Percentiles rank a stretch among this genome's conserved stretches.
phyloP scores from a whole-genome alignment of 2,329 filamentous ascomycete species.

The Penicillium griseofulvum region DNA sequence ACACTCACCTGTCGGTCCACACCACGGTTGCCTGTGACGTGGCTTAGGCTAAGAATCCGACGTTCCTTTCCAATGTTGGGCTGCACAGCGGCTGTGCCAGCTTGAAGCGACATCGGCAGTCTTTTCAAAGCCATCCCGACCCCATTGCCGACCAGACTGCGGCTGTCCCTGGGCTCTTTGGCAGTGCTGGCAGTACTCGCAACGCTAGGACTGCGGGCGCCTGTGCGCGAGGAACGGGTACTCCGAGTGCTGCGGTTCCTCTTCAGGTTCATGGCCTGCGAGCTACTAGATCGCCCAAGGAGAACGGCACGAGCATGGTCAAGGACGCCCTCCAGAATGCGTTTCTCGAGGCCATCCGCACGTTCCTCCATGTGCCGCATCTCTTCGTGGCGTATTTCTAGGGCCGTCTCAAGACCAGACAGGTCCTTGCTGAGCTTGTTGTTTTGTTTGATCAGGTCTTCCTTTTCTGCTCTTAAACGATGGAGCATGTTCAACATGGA shows the following conservation, averaged over 20 bases:
- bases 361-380: conserved; percentile 85
- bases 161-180: conserved; percentile 35
- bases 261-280: conserved; percentile 51
- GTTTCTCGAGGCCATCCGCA: conserved; percentile 83
- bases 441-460: conserved; percentile 74
- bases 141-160: conserved; percentile 40
- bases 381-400: conserved; percentile 85
- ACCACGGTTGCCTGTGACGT: conserved; percentile 72
- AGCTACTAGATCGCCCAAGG: conserved; percentile 67
- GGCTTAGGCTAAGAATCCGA: conserved; percentile 84
- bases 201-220: conserved; percentile 33
- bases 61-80: conserved; percentile 58
- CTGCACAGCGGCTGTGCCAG: conserved; percentile 44
- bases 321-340: conserved; percentile 92
- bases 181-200: conserved; percentile 35
- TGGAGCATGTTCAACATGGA: conserved; percentile 58
- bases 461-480: conserved; percentile 50
- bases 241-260: conserved; percentile 41
- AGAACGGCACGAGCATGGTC: conserved; percentile 83
- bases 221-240: conserved; percentile 36
- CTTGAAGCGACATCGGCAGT: conserved; percentile 44
- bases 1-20: conserved; percentile 34
- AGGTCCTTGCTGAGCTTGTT: conserved; percentile 79
- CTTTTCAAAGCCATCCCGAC: conserved; percentile 51
- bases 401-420: conserved; percentile 83